phyloP scores from a whole-genome alignment of 2,329 filamentous ascomycete species.

The Pezicula rhizophila region DNA sequence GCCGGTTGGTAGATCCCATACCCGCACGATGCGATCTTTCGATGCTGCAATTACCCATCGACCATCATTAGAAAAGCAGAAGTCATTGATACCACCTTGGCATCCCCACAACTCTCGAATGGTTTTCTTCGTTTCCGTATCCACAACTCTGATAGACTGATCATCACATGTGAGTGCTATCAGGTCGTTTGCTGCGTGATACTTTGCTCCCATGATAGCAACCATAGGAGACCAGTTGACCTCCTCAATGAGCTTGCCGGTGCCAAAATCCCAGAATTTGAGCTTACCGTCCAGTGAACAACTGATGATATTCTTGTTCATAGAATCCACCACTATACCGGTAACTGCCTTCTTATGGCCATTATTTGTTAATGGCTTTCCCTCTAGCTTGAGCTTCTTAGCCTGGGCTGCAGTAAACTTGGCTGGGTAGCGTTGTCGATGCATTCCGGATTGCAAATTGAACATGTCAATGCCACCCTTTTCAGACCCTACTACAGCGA shows the following conservation, averaged over 20 bases:
- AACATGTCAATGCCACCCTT: slow-evolving; percentile 87
- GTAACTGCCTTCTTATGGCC: slow-evolving; percentile 73
- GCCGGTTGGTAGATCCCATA: slow-evolving; percentile 94
- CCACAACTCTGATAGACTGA: slow-evolving; percentile 78
- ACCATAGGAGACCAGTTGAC: slow-evolving; percentile 79
- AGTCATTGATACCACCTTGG: slow-evolving; percentile 66
- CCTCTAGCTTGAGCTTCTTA: slow-evolving; percentile 59
- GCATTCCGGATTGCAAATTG: slow-evolving; percentile 88
- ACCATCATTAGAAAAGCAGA: slow-evolving; percentile 86
- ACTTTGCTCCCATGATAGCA: slow-evolving; percentile 68
- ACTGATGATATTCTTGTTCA: slow-evolving; percentile 81
- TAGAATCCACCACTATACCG: slow-evolving; percentile 78
- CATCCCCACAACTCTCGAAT: slow-evolving; percentile 92
- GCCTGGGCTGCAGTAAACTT: slow-evolving; percentile 72
- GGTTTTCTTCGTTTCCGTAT: slow-evolving; percentile 82
- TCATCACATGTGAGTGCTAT: slow-evolving; percentile 88
- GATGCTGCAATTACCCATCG: slow-evolving; percentile 89
- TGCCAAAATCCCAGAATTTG: slow-evolving; percentile 97
- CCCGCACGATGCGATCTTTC: slow-evolving; percentile 70
- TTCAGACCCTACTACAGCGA: slow-evolving; percentile 82
- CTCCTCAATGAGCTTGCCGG: slow-evolving; percentile 71
- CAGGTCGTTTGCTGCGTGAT: slow-evolving; percentile 77
- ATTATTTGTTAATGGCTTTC: slow-evolving; percentile 10
- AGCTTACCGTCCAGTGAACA: slow-evolving; percentile 86
- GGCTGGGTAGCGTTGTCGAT: slow-evolving; percentile 82